Evolutionary conservation across 371 early-diverging fungal species (phyloP), one percentile per base, ranked within the genome.

Genomic region (Mortierella sp.): DNA sequence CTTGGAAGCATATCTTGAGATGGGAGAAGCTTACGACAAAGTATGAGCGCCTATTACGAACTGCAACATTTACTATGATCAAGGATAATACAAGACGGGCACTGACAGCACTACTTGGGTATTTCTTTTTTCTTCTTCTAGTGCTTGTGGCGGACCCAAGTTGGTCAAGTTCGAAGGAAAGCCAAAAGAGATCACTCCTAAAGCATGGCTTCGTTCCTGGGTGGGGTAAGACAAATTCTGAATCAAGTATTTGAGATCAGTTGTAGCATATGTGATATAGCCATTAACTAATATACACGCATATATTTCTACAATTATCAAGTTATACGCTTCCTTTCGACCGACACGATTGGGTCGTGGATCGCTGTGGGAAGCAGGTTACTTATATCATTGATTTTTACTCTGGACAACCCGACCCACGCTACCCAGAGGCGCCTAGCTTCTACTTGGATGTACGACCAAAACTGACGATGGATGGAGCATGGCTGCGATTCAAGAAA

Each of bases 311-410:
- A 26, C 10, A 28, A 55, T 26, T 40, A 18, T 14, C 10, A 64
- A 90, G 90, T 14, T 90, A 92, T 72, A 87, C 87, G 30, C 68
- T 87, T 62, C 98, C 99, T 0, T 99, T 99, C 84, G 99, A 99
- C 78, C 91, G 98, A 9, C 99, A 99, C 80, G 98, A 99, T 86
- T 99, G 99, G 99, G 92, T 92, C 1, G 93, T 99, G 5, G 97
- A 98, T 84, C 89, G 99, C 30, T 97, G 97, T 74, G 99, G 99
- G 8, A 93, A 91, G 77, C 87, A 90, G 18, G 95, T 97, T 16
- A 90, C 94, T 0, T 99, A 99, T 77, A 92, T 99, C 2, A 97
- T 99, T 68, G 99, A 99, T 73, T 99, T 95, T 83, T 99, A 99
- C 75, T 84, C 91, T 32, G 95, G 94, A 47, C 90, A 90, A 55